Percentiles rank a stretch among this genome's conserved stretches.
Conservation (phyloP, 805 yeast genomes). For the Grigorovia yakushimaensis region DNA sequence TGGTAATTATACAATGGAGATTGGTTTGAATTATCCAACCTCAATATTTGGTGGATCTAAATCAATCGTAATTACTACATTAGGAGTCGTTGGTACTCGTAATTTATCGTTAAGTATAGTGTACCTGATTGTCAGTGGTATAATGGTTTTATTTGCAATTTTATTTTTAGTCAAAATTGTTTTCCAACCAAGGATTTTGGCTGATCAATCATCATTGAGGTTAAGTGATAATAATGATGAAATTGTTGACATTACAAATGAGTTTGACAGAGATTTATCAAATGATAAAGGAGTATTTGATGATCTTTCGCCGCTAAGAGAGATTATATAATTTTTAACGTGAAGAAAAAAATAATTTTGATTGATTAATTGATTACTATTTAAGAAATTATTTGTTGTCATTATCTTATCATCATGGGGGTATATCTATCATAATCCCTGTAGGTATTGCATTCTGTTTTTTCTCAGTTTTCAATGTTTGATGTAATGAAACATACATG, state of each 20-base stretch:
- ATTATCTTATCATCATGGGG: too few relatives aligned
- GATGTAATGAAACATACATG: too few relatives aligned
- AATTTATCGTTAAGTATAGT: constrained; percentile 78
- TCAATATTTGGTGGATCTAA: constrained; percentile 82
- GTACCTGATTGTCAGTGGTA: constrained; percentile 73
- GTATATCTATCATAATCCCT: too few relatives aligned
- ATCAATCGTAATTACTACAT: constrained; percentile 69
- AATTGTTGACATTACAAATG: constrained; percentile 2
- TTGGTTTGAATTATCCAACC: constrained; percentile 77
- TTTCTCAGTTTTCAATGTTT: too few relatives aligned
- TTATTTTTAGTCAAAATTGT: constrained; percentile 73
- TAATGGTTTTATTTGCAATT: constrained; percentile 61
- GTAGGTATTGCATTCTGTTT: too few relatives aligned
- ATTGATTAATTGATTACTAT: too few relatives aligned
- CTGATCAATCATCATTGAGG: constrained; percentile 63
- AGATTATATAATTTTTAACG: constrained; percentile 6
- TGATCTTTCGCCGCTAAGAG: constrained; percentile 11
- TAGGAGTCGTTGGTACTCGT: constrained; percentile 78
- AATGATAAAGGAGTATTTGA: constrained; percentile 4
- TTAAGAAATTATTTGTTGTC: too few relatives aligned
- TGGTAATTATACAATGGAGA: constrained; percentile 62
- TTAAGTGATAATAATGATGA: constrained; percentile 22
- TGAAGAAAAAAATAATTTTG: not conserved
- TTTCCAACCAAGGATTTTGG: constrained; percentile 73
- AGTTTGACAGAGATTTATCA: not conserved